Evolutionary conservation across 805 yeast species (phyloP), one percentile per base, ranked within the genome.

Genomic region (Wickerhamomyces bisporus): DNA sequence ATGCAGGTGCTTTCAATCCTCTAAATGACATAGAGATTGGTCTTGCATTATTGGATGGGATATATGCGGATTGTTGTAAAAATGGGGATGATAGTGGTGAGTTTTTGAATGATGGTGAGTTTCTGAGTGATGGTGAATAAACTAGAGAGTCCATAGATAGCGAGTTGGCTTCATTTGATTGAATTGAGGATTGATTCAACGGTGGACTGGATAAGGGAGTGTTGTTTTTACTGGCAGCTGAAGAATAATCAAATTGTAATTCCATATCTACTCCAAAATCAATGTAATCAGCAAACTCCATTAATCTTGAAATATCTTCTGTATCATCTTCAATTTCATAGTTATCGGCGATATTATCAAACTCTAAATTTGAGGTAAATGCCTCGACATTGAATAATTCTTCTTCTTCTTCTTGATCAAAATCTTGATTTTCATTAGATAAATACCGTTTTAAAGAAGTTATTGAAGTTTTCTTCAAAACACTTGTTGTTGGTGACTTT

Each of bases 1-100:
- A 72, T 2, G 75, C 63, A 2, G 86, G 81, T 0, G 79, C 84
- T 38, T 63, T 69, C 38, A 81, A 55, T 0, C 88, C 88, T 43
- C 71, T 71, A 58, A 78, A 79, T 2, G 86, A 79, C 67, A 65
- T 60, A 1, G 71, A 66, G 3, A 65, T 45, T 17, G 70, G 70
- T 39, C 71, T 55, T 17, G 41, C 36, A 15, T 36, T 14, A 27
- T 32, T 8, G 7, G 12, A 20, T 9, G 50, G 43, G 11, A 41
- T 38, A 26, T 34, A 48, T n/a, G 50, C 36, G 3, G 38, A 30
- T 26, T 45, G 54, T 34, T 47, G 52, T 15, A 50, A 31, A 35
- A 47, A 48, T 14, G 57, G 54, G 3, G 59, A 52, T 5, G 45
- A 36, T 11, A 48, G 34, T 13, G 52, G 50, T 2, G 50, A 20